Evolutionary conservation across 2,329 filamentous ascomycete genomes (phyloP), one percentile per base, ranked within the genome.

Genomic region (Beauveria sp.): DNA sequence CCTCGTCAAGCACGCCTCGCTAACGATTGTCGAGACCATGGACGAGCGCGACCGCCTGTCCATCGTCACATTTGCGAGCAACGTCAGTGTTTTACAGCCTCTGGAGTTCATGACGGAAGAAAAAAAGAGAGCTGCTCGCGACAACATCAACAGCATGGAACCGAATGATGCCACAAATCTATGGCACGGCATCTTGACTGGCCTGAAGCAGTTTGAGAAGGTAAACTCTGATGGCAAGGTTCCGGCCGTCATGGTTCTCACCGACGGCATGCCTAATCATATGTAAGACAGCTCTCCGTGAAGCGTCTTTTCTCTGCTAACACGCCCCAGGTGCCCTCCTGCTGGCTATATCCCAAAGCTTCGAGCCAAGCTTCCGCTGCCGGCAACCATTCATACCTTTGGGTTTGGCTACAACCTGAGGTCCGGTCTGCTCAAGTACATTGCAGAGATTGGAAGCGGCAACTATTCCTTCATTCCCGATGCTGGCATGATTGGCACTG

Each of bases 401-500:
- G 73, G 72, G 5, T 75, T 75, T 54, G 73, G 73, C 5, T 75
- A 75, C 52, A 58, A 61, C 10, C 66, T 74, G 3, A 56, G 66
- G 10, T 67, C 84, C 0, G 81, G 79, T 0, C 71, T 86, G 20
- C 74, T 87, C 59, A 84, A 85, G 70, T 82, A 83, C 2, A 82
- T 87, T 52, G 79, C 84, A 1, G 83, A 86, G 66, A 72, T 81
- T 53, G 79, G 81, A 0, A 74, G 78, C 3, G 85, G 85, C 1
- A 83, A 79, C 67, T 87, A 84, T 62, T 74, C 81, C 9, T 87
- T 86, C 64, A 86, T 87, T 20, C 81, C 83, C 0, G 84, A 87
- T 59, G 78, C 81, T 0, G 81, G 83, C 62, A 86, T 87, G 82
- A 81, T 87, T 63, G 81, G 81, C 3, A 86, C 84, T 3, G 82